phyloP scores from a whole-genome alignment of 495 filamentous ascomycete genomes.

The Ascobolus immersus region DNA sequence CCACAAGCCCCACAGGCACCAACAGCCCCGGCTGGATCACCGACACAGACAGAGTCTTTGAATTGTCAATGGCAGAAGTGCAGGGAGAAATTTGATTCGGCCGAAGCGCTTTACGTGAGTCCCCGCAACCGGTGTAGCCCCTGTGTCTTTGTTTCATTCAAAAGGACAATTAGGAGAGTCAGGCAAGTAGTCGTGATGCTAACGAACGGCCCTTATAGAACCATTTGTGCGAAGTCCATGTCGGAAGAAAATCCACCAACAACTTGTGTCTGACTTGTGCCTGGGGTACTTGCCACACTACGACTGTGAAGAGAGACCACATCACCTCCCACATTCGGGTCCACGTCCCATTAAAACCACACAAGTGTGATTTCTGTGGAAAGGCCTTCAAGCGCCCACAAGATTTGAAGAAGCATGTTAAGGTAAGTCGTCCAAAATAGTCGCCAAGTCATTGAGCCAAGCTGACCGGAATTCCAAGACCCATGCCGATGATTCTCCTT shows the following conservation, averaged over 20 bases:
- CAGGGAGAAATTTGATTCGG: conserved; percentile 48
- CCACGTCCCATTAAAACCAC: conserved; percentile 90
- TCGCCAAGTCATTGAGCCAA: neutral
- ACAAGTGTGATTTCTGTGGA: conserved; percentile 94
- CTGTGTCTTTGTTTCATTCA: neutral
- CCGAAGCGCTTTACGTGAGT: conserved; percentile 80
- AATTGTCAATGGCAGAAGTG: conserved; percentile 73
- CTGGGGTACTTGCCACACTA: conserved; percentile 88
- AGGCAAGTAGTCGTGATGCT: neutral
- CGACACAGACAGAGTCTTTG: conserved; percentile 34
- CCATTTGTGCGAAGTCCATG: conserved; percentile 94
- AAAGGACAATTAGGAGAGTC: conserved; percentile 1
- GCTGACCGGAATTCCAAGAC: conserved; percentile 23
- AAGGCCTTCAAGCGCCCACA: conserved; percentile 99
- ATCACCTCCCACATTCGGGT: conserved; percentile 98
- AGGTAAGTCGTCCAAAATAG: conserved; percentile 23
- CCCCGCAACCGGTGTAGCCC: conserved; percentile 3
- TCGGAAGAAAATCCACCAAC: conserved; percentile 96
- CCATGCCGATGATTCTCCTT: conserved; percentile 92
- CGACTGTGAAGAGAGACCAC: conserved; percentile 95
- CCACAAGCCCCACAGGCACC: conserved; percentile 5
- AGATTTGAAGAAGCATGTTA: conserved; percentile 98
- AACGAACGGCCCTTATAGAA: conserved; percentile 32
- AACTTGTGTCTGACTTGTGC: conserved; percentile 93
- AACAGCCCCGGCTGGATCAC: conserved; percentile 22